phyloP scores from a whole-genome alignment of 495 filamentous ascomycete genomes.

The Daldinia loculata region DNA sequence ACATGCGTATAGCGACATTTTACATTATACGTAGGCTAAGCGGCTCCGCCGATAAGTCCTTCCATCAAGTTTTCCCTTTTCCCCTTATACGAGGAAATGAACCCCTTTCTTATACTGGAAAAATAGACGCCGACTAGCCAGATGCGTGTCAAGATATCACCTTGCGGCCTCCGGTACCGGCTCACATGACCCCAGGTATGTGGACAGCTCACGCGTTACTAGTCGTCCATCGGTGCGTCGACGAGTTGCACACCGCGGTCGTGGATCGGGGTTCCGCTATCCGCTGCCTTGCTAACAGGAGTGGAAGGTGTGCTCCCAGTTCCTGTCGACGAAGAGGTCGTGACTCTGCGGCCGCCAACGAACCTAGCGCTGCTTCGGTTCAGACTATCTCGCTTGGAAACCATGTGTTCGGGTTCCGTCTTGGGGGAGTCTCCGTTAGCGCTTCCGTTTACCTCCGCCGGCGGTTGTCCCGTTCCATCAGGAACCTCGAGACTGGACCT shows the following conservation, averaged over 20 bases:
- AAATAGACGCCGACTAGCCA: not conserved
- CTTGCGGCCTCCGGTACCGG: not conserved
- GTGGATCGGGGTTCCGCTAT: conserved; percentile 43
- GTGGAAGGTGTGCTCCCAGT: conserved; percentile 41
- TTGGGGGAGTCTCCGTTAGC: conserved; percentile 56
- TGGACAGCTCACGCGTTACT: conserved; percentile 40
- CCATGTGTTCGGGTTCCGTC: conserved; percentile 45
- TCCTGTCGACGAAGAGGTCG: conserved; percentile 32
- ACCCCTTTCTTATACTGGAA: not conserved
- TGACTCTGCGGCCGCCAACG: conserved; percentile 52
- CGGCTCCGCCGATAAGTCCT: not conserved
- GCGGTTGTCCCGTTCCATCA: conserved; percentile 48
- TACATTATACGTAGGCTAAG: conserved; percentile 25
- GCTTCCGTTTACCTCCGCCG: conserved; percentile 52
- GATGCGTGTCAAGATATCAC: not conserved
- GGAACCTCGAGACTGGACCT: conserved; percentile 58
- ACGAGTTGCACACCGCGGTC: conserved; percentile 75
- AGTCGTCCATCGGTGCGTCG: conserved; percentile 88
- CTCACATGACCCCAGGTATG: too few species aligned
- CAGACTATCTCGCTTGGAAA: conserved; percentile 63
- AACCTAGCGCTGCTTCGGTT: conserved; percentile 56
- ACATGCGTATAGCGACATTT: conserved; percentile 19
- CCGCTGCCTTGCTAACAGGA: conserved; percentile 40
- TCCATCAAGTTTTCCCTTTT: not conserved
- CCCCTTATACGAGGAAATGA: not conserved